Evolutionary conservation across 2,329 filamentous ascomycete genomes (phyloP).

Genomic region (Claviceps arundinis): DNA sequence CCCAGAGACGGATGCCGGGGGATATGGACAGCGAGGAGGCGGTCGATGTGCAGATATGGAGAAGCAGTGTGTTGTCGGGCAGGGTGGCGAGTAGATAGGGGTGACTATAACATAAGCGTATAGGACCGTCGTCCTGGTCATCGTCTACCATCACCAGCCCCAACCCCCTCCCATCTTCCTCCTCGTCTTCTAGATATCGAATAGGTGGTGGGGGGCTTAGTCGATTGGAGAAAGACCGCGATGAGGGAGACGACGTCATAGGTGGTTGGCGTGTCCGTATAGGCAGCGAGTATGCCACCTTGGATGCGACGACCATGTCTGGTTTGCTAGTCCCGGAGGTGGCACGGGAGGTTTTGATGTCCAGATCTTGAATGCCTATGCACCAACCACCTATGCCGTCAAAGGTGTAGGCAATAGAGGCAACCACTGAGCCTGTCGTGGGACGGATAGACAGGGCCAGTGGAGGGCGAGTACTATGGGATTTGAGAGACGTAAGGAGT

Average conservation of each 20-base stretch:
- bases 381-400: conserved; percentile 73
- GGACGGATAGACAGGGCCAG: conserved; percentile 72
- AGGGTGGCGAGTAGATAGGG: conserved; percentile 77
- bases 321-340: conserved; percentile 12
- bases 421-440: conserved; percentile 50
- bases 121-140: conserved; percentile 33
- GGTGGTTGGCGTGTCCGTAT: conserved; percentile 13
- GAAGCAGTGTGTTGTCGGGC: conserved; percentile 73
- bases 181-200: background rate
- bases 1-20: conserved; percentile 67
- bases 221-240: background rate
- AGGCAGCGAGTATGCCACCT: conserved; percentile 23
- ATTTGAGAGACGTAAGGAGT: conserved; percentile 66
- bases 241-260: conserved; percentile 1
- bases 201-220: background rate
- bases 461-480: conserved; percentile 65
- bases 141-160: no score
- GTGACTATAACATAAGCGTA: conserved; percentile 56
- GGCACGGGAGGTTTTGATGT: conserved; percentile 32
- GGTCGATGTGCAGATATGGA: conserved; percentile 70
- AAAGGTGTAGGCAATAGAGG: conserved; percentile 77
- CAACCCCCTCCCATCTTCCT: no score
- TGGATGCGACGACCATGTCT: conserved; percentile 20
- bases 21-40: conserved; percentile 54
- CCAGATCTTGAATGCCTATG: conserved; percentile 81